phyloP scores from a whole-genome alignment of 2,329 filamentous ascomycete species.

The Hymenoscyphus fructigenus region DNA sequence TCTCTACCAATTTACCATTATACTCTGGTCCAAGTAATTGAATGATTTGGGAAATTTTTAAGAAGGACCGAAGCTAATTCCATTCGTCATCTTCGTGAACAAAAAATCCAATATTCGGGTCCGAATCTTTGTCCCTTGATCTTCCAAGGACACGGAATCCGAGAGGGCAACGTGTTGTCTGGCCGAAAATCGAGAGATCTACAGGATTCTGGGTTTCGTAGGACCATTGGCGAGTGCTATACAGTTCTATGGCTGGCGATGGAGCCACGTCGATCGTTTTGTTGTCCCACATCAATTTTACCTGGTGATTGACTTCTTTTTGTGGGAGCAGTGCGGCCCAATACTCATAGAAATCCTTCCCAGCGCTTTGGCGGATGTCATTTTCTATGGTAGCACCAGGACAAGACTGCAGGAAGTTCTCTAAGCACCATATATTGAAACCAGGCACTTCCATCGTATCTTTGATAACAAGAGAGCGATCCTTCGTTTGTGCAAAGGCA shows the following conservation, averaged over 20 bases:
- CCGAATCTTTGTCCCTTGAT: conserved; percentile 41
- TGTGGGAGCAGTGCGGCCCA: conserved; percentile 33
- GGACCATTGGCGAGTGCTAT: conserved; percentile 18
- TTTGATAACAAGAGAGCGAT: conserved; percentile 12
- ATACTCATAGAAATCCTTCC: conserved; percentile 32
- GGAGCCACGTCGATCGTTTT: conserved; percentile 18
- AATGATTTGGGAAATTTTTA: conserved; percentile 30
- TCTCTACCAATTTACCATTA: conserved; percentile 33
- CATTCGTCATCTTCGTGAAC: conserved; percentile 40
- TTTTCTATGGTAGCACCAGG: conserved; percentile 43
- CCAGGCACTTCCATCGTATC: conserved; percentile 29
- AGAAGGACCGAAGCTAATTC: conserved; percentile 38
- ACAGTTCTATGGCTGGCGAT: conserved; percentile 16
- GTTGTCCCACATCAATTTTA: conserved; percentile 34
- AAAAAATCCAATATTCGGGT: conserved; percentile 43
- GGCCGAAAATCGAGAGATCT: conserved; percentile 30
- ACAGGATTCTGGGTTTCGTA: conserved; percentile 23
- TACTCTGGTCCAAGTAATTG: conserved; percentile 30
- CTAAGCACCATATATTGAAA: conserved; percentile 19
- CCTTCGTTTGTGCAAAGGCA: conserved; percentile 47
- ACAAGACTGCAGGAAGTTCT: conserved; percentile 30
- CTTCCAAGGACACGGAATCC: conserved; percentile 38
- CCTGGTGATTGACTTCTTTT: conserved; percentile 25
- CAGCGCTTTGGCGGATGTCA: conserved; percentile 41
- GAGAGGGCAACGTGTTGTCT: conserved; percentile 29